Evolutionary conservation across 306 rosid genomes (phyloP), one percentile per base, ranked within the genome.

Genomic region (Prunus campanulata): DNA sequence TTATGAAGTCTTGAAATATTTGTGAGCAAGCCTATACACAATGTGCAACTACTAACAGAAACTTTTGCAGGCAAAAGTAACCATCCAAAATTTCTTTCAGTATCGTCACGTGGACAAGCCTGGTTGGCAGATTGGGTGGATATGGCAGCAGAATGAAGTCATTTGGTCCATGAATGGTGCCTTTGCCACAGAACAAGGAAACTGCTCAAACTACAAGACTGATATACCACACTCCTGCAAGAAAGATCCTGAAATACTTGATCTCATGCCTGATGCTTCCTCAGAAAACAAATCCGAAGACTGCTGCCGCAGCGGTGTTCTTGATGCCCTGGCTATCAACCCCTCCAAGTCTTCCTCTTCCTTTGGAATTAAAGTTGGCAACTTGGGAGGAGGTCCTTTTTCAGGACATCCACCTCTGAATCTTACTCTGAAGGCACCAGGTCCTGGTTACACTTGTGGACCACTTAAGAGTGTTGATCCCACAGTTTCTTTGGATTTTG

Each of bases 151-250:
- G 19, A 76, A 65, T 14, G 97, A 93, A 82, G 92, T 91, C 71
- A 90, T 90, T 52, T 87, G 93, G 96, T 87, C 92, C 57, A 93
- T 86, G 87, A 83, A 59, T 10, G 98, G 97, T 65, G 98, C 96
- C 12, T 80, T 91, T 70, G 98, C 92, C 46, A 84, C 85, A 3
- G 73, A 84, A 50, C 77, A 80, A 72, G 96, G 93, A 59, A 86
- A 88, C 68, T 93, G 97, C 80, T 79, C 91, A 3, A 62, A 82
- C 42, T 88, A 81, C 82, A 82, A 72, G 63, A 54, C 70, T 69
- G 83, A 84, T 32, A 70, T 47, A 68, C 90, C 93, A 71, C 93
- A 93, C 80, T 93, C 91, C 20, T 93, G 98, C 78, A 77, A 44
- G 79, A 76, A 79, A 72, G 66, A 81, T 61, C 97, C 96, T 11